A percentile compares a stretch with the other conserved stretches of the same genome.
Conservation (phyloP, 805 yeast genomes). For the Gaillardinia entomophila region DNA sequence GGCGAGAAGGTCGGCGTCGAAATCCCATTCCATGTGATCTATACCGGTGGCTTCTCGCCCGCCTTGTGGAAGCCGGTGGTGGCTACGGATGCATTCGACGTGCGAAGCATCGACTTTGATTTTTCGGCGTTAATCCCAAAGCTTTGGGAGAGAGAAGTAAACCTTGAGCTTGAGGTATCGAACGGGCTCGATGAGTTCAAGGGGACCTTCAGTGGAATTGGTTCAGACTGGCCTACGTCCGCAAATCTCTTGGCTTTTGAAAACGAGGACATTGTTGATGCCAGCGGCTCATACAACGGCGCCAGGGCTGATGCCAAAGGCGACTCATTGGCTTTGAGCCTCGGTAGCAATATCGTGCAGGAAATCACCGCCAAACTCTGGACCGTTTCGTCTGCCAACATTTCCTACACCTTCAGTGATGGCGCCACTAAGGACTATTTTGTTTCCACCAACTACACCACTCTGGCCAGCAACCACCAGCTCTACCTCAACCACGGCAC, state of each 20-base stretch:
- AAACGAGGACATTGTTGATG: conserved; percentile 28
- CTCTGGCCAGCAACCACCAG: conserved; percentile 35
- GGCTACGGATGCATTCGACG: conserved; percentile 66
- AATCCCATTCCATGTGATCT: conserved; percentile 71
- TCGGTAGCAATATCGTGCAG: conserved; percentile 36
- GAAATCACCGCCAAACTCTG: conserved; percentile 29
- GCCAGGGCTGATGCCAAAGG: conserved; percentile 18
- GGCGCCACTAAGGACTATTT: conserved; percentile 29
- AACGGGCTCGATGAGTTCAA: conserved; percentile 42
- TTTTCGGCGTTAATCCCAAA: conserved; percentile 63
- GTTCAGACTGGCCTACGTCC: conserved; percentile 56
- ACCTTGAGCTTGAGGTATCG: conserved; percentile 45
- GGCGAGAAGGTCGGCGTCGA: conserved; percentile 55
- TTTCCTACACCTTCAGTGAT: conserved; percentile 31
- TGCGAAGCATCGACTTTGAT: conserved; percentile 66
- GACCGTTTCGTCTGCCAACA: conserved; percentile 25
- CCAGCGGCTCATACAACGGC: conserved; percentile 31
- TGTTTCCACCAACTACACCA: conserved; percentile 19
- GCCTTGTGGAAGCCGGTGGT: conserved; percentile 79
- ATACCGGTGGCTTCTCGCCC: conserved; percentile 79
- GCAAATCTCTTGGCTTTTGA: conserved; percentile 56
- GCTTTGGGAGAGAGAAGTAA: conserved; percentile 46
- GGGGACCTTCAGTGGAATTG: conserved; percentile 25
- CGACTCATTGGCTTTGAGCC: conserved; percentile 23
- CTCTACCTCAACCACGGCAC: conserved; percentile 34